phyloP scores from a whole-genome alignment of 129 eudicot genomes.

The Tanacetum coccineum region DNA sequence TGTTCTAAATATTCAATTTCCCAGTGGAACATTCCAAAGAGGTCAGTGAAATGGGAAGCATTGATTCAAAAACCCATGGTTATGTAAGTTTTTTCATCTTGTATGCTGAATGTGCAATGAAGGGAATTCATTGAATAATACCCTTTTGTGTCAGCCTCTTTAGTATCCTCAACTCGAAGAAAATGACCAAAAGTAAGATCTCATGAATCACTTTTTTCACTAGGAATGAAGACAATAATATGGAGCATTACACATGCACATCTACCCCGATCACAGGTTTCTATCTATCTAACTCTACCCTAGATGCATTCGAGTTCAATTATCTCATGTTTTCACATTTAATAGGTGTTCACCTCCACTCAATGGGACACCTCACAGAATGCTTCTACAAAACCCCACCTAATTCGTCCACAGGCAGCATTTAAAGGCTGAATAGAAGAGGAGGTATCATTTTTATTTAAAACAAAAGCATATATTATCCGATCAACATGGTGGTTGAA shows the following conservation, averaged over 20 bases:
- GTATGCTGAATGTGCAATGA: too few species aligned
- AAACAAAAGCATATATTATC: not conserved
- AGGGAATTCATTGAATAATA: conserved; percentile 1
- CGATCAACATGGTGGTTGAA: conserved; percentile 4
- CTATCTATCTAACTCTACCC: conserved; percentile 2
- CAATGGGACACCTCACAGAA: conserved; percentile 89
- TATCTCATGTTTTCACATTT: conserved; percentile 7
- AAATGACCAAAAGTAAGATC: not conserved
- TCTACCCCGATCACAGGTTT: conserved; percentile 94
- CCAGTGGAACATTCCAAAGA: conserved; percentile 93
- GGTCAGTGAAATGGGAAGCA: conserved; percentile 87
- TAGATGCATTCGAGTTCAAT: not conserved
- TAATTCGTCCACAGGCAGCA: conserved; percentile 48
- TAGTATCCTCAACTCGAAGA: not conserved
- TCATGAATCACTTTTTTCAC: not conserved
- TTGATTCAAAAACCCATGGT: conserved; percentile 86
- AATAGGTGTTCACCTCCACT: conserved; percentile 70
- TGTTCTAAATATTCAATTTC: conserved; percentile 77
- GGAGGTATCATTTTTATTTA: conserved; percentile 59
- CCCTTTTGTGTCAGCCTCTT: not conserved
- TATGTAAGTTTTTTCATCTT: conserved; percentile 54
- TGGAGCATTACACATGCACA: conserved; percentile 99
- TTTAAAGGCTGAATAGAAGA: conserved; percentile 94
- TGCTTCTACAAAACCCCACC: conserved; percentile 65
- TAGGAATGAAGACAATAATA: conserved; percentile 98